Percentiles rank a stretch among this genome's conserved stretches.
phyloP scores from a whole-genome alignment of 257 asterid species.

The Jasminum sambac region DNA sequence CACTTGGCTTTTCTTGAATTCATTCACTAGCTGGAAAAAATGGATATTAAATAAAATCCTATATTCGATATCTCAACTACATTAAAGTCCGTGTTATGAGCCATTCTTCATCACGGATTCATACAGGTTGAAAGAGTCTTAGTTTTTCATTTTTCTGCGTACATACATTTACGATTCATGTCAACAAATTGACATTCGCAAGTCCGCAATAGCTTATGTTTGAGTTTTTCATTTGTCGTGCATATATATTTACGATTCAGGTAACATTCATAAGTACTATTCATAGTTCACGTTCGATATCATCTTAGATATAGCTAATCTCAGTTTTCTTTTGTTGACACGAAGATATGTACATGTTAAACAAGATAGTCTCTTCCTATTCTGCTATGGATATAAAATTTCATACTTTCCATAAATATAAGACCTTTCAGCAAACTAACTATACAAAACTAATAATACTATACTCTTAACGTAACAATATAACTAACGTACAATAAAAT shows the following conservation, averaged over 20 bases:
- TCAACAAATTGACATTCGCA: neutral
- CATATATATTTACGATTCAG: no score
- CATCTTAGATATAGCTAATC: neutral
- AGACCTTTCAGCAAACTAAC: no score
- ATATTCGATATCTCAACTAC: neutral
- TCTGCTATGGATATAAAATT: neutral
- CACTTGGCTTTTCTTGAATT: constrained; percentile 4
- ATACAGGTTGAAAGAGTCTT: neutral
- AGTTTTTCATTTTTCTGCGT: neutral
- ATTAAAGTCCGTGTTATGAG: neutral
- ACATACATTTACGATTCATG: neutral
- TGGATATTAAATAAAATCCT: neutral
- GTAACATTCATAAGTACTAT: neutral
- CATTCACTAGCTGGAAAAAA: neutral
- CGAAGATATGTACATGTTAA: neutral
- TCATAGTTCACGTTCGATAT: neutral
- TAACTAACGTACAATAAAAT: no score
- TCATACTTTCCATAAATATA: no score
- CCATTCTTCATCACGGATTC: neutral
- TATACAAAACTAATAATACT: no score
- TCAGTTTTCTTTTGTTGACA: neutral
- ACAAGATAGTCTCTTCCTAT: neutral
- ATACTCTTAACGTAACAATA: no score
- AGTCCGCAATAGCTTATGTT: no score
- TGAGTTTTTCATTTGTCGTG: no score